These are phyloP conservation scores for Salvia miltiorrhiza DNA, from an alignment of 257 asterid species.

Conservation along the genomic window DNA sequence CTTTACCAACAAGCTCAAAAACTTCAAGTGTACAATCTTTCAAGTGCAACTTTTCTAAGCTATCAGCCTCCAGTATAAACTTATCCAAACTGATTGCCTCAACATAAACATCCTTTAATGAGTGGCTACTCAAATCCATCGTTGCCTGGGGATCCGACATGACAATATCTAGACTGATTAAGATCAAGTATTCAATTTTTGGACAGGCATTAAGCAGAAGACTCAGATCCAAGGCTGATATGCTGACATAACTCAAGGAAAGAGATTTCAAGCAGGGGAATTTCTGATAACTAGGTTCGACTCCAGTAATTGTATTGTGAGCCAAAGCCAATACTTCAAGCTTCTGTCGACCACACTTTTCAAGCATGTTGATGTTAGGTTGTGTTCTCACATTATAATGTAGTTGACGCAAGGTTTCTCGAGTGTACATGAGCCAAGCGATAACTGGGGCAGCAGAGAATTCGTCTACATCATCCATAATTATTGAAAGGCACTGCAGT, in stretches of 20 bases:
- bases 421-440: constrained; percentile 91
- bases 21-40: constrained; percentile 85
- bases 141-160: constrained; percentile 84
- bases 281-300: constrained; percentile 79
- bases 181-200: constrained; percentile 50
- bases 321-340: constrained; percentile 77
- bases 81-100: constrained; percentile 91
- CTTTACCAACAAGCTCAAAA: constrained; percentile 83
- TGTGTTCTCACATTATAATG: constrained; percentile 73
- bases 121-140: constrained; percentile 69
- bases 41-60: constrained; percentile 74
- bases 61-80: constrained; percentile 76
- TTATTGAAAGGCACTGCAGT: constrained; percentile 59
- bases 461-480: constrained; percentile 84
- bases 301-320: constrained; percentile 74
- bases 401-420: constrained; percentile 71
- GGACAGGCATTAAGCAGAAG: constrained; percentile 79
- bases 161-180: constrained; percentile 69
- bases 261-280: constrained; percentile 66
- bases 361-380: constrained; percentile 78
- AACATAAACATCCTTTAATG: constrained; percentile 72
- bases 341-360: constrained; percentile 82
- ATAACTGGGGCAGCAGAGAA: constrained; percentile 79
- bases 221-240: constrained; percentile 77
- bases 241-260: constrained; percentile 68